Evolutionary conservation across 176 grass and related monocot genomes (phyloP).

Genomic region (Aegilops umbellulata): DNA sequence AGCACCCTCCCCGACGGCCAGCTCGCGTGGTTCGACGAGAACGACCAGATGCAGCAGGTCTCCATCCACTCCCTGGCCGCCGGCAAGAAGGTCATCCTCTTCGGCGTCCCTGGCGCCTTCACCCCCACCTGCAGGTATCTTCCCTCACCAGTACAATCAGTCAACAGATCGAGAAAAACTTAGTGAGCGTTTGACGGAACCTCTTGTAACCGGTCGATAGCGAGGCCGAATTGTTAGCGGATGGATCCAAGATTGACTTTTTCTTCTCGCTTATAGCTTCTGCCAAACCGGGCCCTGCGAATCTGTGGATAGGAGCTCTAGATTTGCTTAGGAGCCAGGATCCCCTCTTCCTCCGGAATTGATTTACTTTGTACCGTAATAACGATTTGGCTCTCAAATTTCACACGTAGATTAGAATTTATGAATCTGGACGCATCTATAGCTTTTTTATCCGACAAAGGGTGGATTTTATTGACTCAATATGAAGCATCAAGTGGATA

Average conservation of each 20-base stretch:
- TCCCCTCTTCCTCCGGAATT: background rate
- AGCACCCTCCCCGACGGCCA: conserved; percentile 68
- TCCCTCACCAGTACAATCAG: background rate
- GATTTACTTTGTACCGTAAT: background rate
- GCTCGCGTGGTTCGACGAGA: conserved; percentile 76
- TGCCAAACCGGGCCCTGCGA: background rate
- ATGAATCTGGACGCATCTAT: too few species aligned
- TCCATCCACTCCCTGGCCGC: conserved; percentile 68
- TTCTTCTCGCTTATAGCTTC: background rate
- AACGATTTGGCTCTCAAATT: too few species aligned
- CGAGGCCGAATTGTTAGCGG: background rate
- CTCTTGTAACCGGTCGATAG: background rate
- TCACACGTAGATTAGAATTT: too few species aligned
- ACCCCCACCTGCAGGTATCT: conserved; percentile 95
- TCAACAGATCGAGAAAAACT: background rate
- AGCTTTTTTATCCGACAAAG: too few species aligned
- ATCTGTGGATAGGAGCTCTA: too few species aligned
- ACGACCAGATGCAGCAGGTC: conserved; percentile 65
- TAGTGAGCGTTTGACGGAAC: background rate
- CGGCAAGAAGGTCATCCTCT: conserved; percentile 93
- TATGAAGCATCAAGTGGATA: too few species aligned
- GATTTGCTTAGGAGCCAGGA: background rate
- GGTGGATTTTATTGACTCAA: too few species aligned
- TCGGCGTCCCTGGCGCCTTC: conserved; percentile 96
- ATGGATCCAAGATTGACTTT: background rate